Conservation (phyloP, 1,139 yeast genomes). For the Yueomyces sp. region DNA sequence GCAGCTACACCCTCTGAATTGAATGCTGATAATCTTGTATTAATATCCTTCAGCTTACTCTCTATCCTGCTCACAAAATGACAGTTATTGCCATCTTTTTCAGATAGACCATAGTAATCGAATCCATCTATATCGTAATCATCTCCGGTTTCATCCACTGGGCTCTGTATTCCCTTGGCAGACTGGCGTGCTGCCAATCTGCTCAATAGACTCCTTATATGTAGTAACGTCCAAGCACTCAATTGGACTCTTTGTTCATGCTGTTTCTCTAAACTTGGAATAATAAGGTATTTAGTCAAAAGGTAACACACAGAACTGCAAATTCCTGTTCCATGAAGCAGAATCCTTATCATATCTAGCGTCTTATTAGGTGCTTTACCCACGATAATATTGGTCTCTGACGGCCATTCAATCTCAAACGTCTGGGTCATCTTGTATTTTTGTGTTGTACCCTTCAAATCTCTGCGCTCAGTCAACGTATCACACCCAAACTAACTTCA, state of each 20-base stretch:
- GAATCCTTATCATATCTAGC: conserved; percentile 5
- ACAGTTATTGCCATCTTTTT: background rate
- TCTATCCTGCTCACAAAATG: too few species aligned
- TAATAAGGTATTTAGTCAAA: conserved; percentile 9
- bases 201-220: background rate
- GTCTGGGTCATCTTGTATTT: too few species aligned
- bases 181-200: too few species aligned
- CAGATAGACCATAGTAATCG: background rate
- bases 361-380: conserved; percentile 5
- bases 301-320: conserved; percentile 18
- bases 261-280: conserved; percentile 22
- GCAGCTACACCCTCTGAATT: conserved; percentile 4
- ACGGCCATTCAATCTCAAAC: conserved; percentile 11
- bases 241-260: conserved; percentile 22
- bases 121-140: background rate
- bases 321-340: conserved; percentile 23
- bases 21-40: background rate
- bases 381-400: conserved; percentile 7
- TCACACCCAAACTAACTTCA: too few species aligned
- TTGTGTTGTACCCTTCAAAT: too few species aligned
- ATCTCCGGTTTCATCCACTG: background rate
- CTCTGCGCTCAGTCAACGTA: too few species aligned
- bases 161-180: too few species aligned
- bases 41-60: conserved; percentile 3
- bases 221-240: conserved; percentile 10